Percentiles rank a stretch among this genome's conserved stretches.
These are phyloP conservation scores for Stephania japonica DNA, from an alignment of 164 flowering plant species.

Conservation along the genomic window DNA sequence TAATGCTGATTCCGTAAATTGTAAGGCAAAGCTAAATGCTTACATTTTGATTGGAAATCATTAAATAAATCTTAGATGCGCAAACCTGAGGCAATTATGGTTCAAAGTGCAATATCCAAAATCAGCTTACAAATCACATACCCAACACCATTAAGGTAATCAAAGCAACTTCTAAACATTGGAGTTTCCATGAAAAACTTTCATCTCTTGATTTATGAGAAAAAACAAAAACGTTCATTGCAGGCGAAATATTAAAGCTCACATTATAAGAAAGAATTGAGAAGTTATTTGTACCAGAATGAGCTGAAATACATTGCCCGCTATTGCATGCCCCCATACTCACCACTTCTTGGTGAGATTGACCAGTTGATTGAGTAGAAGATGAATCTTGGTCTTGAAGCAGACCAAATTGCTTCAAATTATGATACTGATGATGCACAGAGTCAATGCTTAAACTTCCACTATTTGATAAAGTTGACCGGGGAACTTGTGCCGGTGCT, in stretches of 20 bases:
- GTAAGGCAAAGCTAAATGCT: too few species aligned
- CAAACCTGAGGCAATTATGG: neutral
- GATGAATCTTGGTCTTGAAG: constrained; percentile 50
- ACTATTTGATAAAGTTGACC: constrained; percentile 24
- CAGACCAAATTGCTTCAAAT: constrained; percentile 34
- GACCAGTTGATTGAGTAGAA: constrained; percentile 48
- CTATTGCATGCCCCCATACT: constrained; percentile 23
- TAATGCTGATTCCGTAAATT: too few species aligned
- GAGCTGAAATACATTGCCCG: constrained; percentile 45
- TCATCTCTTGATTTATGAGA: neutral
- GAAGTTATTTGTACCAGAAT: constrained; percentile 39
- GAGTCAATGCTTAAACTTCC: constrained; percentile 37
- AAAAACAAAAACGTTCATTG: neutral
- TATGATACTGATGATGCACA: constrained; percentile 24
- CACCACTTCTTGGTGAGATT: constrained; percentile 35
- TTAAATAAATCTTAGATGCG: too few species aligned
- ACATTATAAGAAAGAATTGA: neutral
- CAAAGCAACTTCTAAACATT: neutral
- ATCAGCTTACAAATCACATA: neutral
- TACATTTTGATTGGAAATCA: too few species aligned
- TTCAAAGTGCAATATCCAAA: neutral
- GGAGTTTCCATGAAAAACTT: neutral
- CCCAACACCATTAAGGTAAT: neutral
- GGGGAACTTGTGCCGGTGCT: constrained; percentile 26
- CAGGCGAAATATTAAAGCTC: neutral